phyloP scores from a whole-genome alignment of 2,329 filamentous ascomycete species.

The Colletotrichum simmondsii region DNA sequence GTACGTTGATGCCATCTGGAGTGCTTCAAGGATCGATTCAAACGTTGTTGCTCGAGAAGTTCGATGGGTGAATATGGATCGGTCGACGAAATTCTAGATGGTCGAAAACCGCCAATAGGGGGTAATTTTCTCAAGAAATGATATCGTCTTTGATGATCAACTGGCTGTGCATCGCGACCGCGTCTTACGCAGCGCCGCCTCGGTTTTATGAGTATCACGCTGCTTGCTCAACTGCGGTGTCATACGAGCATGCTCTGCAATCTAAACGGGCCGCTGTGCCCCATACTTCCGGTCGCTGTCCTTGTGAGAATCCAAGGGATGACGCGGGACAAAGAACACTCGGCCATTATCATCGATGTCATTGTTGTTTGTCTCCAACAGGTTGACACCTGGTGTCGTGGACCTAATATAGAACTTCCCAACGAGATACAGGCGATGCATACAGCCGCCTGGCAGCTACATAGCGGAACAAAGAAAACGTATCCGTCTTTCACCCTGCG shows the following conservation, averaged over 20 bases:
- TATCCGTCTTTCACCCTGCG: not conserved
- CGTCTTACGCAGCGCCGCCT: not conserved
- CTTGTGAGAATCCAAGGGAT: not conserved
- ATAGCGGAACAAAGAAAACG: not conserved
- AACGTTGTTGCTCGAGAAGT: not conserved
- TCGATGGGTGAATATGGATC: not conserved
- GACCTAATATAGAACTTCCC: not conserved
- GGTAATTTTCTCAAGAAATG: not conserved
- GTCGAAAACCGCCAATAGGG: not conserved
- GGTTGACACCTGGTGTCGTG: not conserved
- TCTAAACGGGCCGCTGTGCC: not conserved
- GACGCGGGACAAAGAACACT: not conserved
- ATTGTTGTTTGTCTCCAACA: not conserved
- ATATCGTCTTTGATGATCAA: not conserved
- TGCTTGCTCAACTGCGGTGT: not conserved
- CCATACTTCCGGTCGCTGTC: not conserved
- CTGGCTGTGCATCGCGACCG: not conserved
- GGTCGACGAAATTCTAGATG: not conserved
- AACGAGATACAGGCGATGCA: not conserved
- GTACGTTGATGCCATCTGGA: not conserved
- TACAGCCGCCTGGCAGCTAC: not conserved
- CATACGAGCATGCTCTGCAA: not conserved
- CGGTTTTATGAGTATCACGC: not conserved
- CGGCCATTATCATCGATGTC: not conserved
- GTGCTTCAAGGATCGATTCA: not conserved